Evolutionary conservation across 2,329 filamentous ascomycete species (phyloP).

Genomic region (Arthroderma sp.): DNA sequence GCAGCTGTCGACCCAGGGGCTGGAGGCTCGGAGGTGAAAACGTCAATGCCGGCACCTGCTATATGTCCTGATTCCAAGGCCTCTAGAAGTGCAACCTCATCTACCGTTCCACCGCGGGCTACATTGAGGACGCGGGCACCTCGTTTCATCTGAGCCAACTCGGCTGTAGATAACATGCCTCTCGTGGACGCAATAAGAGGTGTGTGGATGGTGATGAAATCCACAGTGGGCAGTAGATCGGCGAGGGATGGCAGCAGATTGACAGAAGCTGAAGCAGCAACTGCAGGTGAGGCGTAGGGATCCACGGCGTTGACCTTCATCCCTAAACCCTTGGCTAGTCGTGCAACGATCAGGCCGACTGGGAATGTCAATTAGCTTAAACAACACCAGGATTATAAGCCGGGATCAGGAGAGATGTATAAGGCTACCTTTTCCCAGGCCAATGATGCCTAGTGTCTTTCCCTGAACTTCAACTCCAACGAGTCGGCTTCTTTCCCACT

Average conservation of each 20-base stretch:
- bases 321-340: slow-evolving; percentile 63
- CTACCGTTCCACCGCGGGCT: slow-evolving; percentile 66
- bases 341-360: slow-evolving; percentile 65
- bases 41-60: slow-evolving; percentile 65
- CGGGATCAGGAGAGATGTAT: not conserved
- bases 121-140: slow-evolving; percentile 67
- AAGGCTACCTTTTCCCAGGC: slow-evolving; percentile 56
- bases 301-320: slow-evolving; percentile 66
- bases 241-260: slow-evolving; percentile 45
- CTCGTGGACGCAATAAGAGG: slow-evolving; percentile 65
- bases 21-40: slow-evolving; percentile 65
- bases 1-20: slow-evolving; percentile 48
- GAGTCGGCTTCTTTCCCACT: slow-evolving; percentile 62
- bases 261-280: slow-evolving; percentile 56
- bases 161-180: slow-evolving; percentile 55
- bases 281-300: slow-evolving; percentile 61
- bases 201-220: slow-evolving; percentile 72
- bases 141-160: slow-evolving; percentile 58
- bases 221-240: slow-evolving; percentile 51
- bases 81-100: slow-evolving; percentile 57
- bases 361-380: not conserved
- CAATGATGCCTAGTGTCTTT: slow-evolving; percentile 64
- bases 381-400: not conserved
- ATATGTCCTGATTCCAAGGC: slow-evolving; percentile 60
- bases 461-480: slow-evolving; percentile 67